These are phyloP conservation scores for Trichoderma hamatum DNA, from an alignment of 2,329 filamentous ascomycete species.

Conservation along the genomic window DNA sequence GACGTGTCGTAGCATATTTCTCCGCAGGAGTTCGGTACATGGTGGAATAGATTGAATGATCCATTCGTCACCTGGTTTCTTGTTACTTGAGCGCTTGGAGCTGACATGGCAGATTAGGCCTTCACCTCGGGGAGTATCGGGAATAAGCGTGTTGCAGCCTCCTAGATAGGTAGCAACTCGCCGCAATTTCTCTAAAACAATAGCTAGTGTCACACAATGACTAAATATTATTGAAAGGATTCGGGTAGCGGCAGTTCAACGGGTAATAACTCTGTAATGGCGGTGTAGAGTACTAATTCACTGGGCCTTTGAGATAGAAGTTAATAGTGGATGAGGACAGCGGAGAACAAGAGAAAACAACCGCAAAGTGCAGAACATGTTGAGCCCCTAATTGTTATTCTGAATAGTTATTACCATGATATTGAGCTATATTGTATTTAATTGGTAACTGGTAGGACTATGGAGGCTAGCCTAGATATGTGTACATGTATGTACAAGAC, in stretches of 20 bases:
- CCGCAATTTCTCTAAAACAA: not conserved
- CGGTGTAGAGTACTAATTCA: not conserved
- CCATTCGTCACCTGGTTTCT: not conserved
- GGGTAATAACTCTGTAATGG: not conserved
- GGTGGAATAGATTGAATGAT: not conserved
- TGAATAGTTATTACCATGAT: not conserved
- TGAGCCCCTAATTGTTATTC: not conserved
- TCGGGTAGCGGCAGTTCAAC: not conserved
- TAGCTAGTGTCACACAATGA: not conserved
- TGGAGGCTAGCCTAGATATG: not conserved
- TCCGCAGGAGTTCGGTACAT: not conserved
- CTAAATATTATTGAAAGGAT: not conserved
- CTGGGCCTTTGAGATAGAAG: not conserved
- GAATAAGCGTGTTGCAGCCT: no score
- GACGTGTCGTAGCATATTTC: not conserved
- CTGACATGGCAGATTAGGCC: not conserved
- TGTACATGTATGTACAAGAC: not conserved
- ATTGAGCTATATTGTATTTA: not conserved
- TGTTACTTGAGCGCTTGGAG: not conserved
- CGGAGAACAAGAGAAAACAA: not conserved
- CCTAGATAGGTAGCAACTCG: no score
- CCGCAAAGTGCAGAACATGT: not conserved
- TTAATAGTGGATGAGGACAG: not conserved
- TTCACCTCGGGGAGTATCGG: not conserved
- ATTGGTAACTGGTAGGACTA: not conserved